Conservation (phyloP, 2,329 filamentous ascomycete species). For the Ilyonectria robusta region DNA sequence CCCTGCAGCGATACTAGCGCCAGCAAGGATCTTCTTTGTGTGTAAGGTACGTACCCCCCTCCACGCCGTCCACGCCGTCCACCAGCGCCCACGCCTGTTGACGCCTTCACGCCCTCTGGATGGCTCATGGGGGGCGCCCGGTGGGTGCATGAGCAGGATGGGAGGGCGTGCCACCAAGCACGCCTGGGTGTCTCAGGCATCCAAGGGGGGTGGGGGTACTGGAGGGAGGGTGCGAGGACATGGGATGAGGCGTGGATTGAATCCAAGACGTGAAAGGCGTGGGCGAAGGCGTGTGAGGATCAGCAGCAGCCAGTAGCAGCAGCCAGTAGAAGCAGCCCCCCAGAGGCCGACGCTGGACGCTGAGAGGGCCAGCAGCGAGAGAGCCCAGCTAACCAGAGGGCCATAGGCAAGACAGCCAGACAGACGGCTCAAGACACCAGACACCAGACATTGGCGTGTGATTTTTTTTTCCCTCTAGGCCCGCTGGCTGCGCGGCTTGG, state of each 20-base stretch:
- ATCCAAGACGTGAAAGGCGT: slow-evolving; percentile 15
- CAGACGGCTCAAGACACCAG: slow-evolving; percentile 41
- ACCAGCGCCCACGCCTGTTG: slow-evolving; percentile 20
- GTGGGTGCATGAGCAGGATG: slow-evolving; percentile 29
- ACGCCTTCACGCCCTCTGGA: slow-evolving; percentile 32
- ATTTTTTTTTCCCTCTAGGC: slow-evolving; percentile 28
- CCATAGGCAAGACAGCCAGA: slow-evolving; percentile 11
- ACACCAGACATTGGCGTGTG: slow-evolving; percentile 47
- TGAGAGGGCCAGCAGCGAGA: slow-evolving; percentile 21
- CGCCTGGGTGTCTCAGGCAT: slow-evolving; percentile 40
- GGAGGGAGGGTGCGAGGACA: slow-evolving; percentile 34
- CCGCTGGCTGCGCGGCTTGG: slow-evolving; percentile 30
- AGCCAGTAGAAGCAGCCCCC: no score
- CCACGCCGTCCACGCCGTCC: slow-evolving; percentile 32
- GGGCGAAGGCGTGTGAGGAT: slow-evolving; percentile 19
- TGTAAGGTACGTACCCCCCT: slow-evolving; percentile 39
- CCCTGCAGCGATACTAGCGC: slow-evolving; percentile 49
- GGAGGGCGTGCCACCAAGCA: slow-evolving; percentile 34
- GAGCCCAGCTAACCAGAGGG: slow-evolving; percentile 1
- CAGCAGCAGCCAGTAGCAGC: background rate
- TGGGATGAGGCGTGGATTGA: slow-evolving; percentile 18
- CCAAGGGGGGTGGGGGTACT: slow-evolving; percentile 26
- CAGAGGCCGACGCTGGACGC: background rate
- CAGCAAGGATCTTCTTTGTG: slow-evolving; percentile 34
- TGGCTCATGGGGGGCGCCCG: slow-evolving; percentile 33